Evolutionary conservation across 2,329 filamentous ascomycete species (phyloP), one percentile per base, ranked within the genome.

Genomic region (Torrubiellomyces zombiae): DNA sequence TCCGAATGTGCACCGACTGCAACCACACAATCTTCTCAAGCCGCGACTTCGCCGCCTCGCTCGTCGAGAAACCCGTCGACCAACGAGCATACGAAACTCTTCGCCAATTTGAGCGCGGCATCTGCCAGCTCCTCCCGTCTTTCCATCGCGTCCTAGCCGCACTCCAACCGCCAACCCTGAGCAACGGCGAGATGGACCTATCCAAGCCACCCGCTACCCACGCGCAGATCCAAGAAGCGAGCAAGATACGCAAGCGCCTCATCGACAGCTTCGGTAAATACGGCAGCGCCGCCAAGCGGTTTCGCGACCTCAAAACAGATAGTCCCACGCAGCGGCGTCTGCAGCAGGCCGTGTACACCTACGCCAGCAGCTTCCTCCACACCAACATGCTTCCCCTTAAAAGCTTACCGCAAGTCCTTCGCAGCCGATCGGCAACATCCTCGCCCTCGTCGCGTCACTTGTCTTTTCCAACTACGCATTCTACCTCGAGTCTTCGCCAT

Each of bases 1-100:
- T 98, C 10, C 72, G 89, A 20, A 86, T 98, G 67, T 98, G 89
- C 50, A 78, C 76, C 40, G 82, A 91, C 28, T 98, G 89, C 56
- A 82, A 61, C 27, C 48, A 53, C 31, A 67, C 58, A 18, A 56
- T 70, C 23, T 70, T 71, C 37, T 56, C 60, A 25, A 75, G 76
- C 38, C 67, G 75, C 18, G 83, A 93, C 43, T 93, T 93, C 43
- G 58, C 68, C 14, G 67, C 70, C 7, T 77, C 82, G 7, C 48
- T 82, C 4, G 53, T 62, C 1, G 60, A 68, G 25, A 75, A 74
- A 33, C 75, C 79, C 1, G 63, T 76, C 3, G 77, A 86, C 38
- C 73, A 85, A 40, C 71, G 77, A 18, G 72, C 79, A 1, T 94
- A 91, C 47, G 77, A 72, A 39, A 91, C 83, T 9, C 59, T 94